A percentile compares a stretch with the other conserved stretches of the same genome.
Conservation (phyloP, 805 yeast genomes). For the Candida tibetensis region DNA sequence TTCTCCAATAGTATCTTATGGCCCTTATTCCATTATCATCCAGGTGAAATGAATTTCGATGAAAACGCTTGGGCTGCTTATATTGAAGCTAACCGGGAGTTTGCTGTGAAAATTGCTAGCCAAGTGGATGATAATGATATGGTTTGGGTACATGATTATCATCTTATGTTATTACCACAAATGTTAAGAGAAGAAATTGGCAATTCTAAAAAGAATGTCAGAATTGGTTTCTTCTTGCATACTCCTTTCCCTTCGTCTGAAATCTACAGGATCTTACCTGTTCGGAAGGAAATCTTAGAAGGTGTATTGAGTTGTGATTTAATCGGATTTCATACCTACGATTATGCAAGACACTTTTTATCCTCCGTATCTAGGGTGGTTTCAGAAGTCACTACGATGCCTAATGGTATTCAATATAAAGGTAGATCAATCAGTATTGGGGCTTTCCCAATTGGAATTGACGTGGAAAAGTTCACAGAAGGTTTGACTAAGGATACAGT, state of each 20-base stretch:
- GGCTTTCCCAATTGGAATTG: conserved; percentile 99
- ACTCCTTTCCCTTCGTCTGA: conserved; percentile 98
- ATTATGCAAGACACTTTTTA: conserved; percentile 93
- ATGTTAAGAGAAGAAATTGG: conserved; percentile 68
- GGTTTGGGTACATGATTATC: conserved; percentile 98
- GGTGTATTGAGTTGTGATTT: conserved; percentile 94
- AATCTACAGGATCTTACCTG: conserved; percentile 93
- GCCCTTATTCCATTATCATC: conserved; percentile 98
- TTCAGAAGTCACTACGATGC: conserved; percentile 70
- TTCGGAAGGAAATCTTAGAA: conserved; percentile 82
- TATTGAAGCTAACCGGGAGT: conserved; percentile 82
- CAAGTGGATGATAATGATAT: conserved; percentile 78
- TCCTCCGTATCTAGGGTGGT: conserved; percentile 85
- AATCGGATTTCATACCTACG: conserved; percentile 98
- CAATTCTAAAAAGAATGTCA: conserved; percentile 50
- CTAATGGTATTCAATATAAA: conserved; percentile 81
- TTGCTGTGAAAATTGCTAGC: conserved; percentile 70
- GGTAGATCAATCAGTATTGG: conserved; percentile 82
- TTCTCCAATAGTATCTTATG: conserved; percentile 91
- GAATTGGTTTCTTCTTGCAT: conserved; percentile 90
- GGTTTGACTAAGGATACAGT: conserved; percentile 69
- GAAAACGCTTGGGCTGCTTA: conserved; percentile 98
- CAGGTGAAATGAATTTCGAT: conserved; percentile 98
- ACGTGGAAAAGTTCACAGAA: conserved; percentile 82
- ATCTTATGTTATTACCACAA: conserved; percentile 90